Evolutionary conservation across 345 rosid species (phyloP).

Genomic region (Rhodomyrtus tomentosa): DNA sequence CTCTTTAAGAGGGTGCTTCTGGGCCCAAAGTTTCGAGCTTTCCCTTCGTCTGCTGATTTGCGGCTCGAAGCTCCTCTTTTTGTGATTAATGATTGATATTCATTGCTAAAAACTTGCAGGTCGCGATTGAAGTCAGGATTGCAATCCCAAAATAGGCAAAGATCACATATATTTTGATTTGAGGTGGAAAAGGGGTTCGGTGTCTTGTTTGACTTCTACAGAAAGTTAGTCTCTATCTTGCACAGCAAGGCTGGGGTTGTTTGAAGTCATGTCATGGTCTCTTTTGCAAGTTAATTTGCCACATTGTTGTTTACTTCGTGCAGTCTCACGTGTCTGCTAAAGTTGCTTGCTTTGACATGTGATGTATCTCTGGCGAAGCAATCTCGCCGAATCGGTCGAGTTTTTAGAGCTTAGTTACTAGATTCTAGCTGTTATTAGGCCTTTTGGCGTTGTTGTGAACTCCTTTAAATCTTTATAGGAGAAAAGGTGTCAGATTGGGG

Average conservation of each 20-base stretch:
- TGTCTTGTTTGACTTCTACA: background rate
- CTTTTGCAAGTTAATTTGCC: conserved; percentile 6
- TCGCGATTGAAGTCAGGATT: conserved; percentile 1
- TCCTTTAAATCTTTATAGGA: conserved; percentile 3
- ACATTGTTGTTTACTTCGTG: conserved; percentile 3
- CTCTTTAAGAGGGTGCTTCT: background rate
- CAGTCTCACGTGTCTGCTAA: conserved; percentile 2
- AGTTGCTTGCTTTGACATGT: conserved; percentile 6
- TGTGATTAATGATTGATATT: background rate
- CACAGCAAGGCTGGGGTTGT: background rate
- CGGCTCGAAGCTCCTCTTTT: background rate
- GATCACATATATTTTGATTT: background rate
- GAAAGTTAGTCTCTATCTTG: background rate
- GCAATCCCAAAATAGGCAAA: background rate
- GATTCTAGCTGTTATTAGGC: background rate
- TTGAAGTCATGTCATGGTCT: conserved; percentile 1
- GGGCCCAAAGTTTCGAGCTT: background rate
- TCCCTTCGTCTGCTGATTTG: background rate
- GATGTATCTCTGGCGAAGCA: conserved; percentile 1
- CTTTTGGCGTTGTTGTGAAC: background rate
- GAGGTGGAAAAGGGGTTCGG: background rate
- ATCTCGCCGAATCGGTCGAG: conserved; percentile 1
- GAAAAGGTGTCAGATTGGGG: background rate
- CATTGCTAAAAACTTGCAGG: background rate
- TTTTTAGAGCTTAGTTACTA: background rate